phyloP scores from a whole-genome alignment of 306 rosid genomes.

The Coriaria nepalensis region DNA sequence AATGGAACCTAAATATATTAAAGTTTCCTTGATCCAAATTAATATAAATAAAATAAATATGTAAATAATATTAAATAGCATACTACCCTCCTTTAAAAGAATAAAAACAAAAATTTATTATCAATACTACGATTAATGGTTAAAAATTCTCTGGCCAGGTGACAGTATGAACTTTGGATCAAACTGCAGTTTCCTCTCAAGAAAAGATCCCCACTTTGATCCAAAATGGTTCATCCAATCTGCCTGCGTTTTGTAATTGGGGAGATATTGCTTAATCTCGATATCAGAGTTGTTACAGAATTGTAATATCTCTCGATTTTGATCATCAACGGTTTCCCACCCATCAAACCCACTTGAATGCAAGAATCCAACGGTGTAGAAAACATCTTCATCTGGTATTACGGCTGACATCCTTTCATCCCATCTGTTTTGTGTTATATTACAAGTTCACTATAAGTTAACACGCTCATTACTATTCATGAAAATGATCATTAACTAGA shows the following conservation, averaged over 20 bases:
- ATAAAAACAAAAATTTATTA: too few relatives aligned
- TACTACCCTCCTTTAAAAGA: too few relatives aligned
- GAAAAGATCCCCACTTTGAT: conserved; percentile 48
- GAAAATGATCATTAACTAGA: too few relatives aligned
- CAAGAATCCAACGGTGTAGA: conserved; percentile 68
- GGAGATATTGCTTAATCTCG: conserved; percentile 58
- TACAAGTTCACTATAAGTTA: not conserved
- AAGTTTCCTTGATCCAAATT: too few relatives aligned
- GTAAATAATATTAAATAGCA: too few relatives aligned
- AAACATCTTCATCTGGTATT: conserved; percentile 65
- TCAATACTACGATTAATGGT: not conserved
- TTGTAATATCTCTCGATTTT: conserved; percentile 49
- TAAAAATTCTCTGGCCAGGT: conserved; percentile 76
- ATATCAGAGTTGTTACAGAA: conserved; percentile 47
- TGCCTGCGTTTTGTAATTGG: conserved; percentile 32
- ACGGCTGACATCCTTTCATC: conserved; percentile 54
- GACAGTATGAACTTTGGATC: conserved; percentile 77
- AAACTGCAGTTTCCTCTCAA: conserved; percentile 42
- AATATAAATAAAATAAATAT: too few relatives aligned
- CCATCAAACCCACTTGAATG: conserved; percentile 59
- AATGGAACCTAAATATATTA: too few relatives aligned
- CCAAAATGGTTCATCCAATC: conserved; percentile 80
- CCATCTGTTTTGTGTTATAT: conserved; percentile 40
- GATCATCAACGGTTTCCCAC: conserved; percentile 48
- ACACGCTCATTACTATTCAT: too few relatives aligned